Conservation (phyloP, 208 protist genomes). For the Wallacemonas sp. region DNA sequence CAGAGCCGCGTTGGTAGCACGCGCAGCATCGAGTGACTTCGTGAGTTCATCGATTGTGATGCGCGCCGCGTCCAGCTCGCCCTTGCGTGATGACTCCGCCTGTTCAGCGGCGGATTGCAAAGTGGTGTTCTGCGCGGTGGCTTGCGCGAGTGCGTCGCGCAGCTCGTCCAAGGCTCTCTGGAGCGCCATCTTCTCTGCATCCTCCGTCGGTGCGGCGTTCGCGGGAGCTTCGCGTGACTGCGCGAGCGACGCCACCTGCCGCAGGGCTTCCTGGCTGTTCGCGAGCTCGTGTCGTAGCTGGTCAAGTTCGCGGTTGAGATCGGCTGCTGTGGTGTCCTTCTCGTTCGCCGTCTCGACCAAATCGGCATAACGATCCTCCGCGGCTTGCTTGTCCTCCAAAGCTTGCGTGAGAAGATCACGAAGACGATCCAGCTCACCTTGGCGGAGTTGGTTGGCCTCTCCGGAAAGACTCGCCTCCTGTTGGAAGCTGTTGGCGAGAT, state of each 20-base stretch:
- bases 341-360: conserved; percentile 6
- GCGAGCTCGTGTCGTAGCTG: conserved; percentile 13
- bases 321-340: conserved; percentile 17
- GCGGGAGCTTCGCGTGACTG: not conserved
- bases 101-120: too few relatives aligned
- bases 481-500: conserved; percentile 13
- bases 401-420: not conserved
- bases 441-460: conserved; percentile 13
- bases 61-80: conserved; percentile 3
- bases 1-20: not conserved
- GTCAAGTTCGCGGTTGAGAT: conserved; percentile 14
- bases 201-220: not conserved
- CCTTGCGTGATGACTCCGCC: too few relatives aligned
- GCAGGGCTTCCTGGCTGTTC: conserved; percentile 7
- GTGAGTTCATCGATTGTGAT: not conserved
- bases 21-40: not conserved
- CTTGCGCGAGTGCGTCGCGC: not conserved
- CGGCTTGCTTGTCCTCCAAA: not conserved
- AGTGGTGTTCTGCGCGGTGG: not conserved
- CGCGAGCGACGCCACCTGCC: not conserved
- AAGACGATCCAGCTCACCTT: conserved; percentile 23
- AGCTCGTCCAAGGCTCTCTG: conserved; percentile 11
- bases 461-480: conserved; percentile 23
- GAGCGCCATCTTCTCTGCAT: conserved; percentile 5
- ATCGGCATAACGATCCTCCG: conserved; percentile 11